These are phyloP conservation scores for Solanum pinnatisectum DNA, from an alignment of 257 asterid genomes.

Conservation along the genomic window DNA sequence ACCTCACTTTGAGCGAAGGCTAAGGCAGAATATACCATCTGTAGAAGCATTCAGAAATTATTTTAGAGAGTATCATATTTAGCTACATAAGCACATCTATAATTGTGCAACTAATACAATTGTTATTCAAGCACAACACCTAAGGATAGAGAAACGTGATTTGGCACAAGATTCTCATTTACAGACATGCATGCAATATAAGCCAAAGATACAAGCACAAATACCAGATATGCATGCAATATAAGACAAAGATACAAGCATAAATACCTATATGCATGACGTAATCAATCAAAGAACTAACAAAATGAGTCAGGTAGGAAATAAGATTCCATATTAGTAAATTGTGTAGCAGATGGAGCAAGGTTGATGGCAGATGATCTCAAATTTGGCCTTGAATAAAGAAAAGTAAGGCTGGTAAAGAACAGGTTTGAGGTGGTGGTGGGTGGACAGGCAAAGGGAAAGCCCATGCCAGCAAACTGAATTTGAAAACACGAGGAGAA, in stretches of 20 bases:
- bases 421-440: background rate
- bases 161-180: background rate
- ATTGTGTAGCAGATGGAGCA: background rate
- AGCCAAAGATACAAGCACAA: background rate
- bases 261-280: background rate
- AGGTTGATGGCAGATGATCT: background rate
- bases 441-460: background rate
- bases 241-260: background rate
- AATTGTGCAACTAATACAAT: background rate
- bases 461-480: background rate
- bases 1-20: conserved; percentile 98
- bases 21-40: conserved; percentile 98
- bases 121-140: background rate
- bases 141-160: background rate
- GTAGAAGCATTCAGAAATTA: conserved; percentile 26
- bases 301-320: background rate
- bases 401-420: background rate
- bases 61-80: background rate
- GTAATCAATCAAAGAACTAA: background rate
- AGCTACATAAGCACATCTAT: background rate
- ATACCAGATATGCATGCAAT: background rate
- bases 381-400: background rate
- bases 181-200: background rate
- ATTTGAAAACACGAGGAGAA: background rate
- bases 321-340: background rate